These are phyloP conservation scores for Periconia macrospinosa DNA, from an alignment of 2,329 filamentous ascomycete species.

Conservation along the genomic window DNA sequence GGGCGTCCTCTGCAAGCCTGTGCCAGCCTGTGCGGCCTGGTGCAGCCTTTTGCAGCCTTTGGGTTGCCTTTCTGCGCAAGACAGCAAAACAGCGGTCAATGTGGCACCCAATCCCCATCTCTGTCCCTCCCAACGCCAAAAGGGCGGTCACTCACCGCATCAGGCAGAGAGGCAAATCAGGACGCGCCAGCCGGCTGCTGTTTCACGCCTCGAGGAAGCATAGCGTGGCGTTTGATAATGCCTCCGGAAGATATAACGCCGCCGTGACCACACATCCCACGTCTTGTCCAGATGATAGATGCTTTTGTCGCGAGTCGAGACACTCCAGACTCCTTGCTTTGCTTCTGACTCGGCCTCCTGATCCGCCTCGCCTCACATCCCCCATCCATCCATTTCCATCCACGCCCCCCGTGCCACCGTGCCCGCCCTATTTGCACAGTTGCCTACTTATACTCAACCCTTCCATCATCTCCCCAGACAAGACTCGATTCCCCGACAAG, in stretches of 20 bases:
- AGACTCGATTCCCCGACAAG: not conserved
- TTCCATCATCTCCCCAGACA: not conserved
- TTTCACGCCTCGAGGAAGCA: conserved; percentile 25
- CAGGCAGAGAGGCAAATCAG: conserved; percentile 32
- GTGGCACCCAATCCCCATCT: conserved; percentile 23
- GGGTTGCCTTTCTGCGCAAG: not conserved
- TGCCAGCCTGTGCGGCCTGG: too few species aligned
- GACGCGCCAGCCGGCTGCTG: conserved; percentile 19
- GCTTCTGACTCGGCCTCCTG: conserved; percentile 41
- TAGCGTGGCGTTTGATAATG: conserved; percentile 24
- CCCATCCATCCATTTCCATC: conserved; percentile 1
- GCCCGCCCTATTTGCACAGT: too few species aligned
- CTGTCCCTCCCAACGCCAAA: conserved; percentile 12
- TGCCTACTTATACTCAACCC: conserved; percentile 11
- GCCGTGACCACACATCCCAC: conserved; percentile 34
- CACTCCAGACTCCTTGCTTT: conserved; percentile 24
- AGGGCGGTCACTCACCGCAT: conserved; percentile 36
- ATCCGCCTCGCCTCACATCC: conserved; percentile 15
- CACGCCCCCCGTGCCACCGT: not conserved
- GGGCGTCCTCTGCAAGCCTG: conserved; percentile 22
- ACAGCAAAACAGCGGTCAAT: conserved; percentile 27
- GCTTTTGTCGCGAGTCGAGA: conserved; percentile 25
- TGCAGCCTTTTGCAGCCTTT: too few species aligned
- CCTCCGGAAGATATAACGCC: conserved; percentile 34
- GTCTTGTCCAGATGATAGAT: conserved; percentile 33